Percentiles rank a stretch among this genome's conserved stretches.
phyloP scores from a whole-genome alignment of 2,329 filamentous ascomycete species.

The Gaeumannomyces tritici region DNA sequence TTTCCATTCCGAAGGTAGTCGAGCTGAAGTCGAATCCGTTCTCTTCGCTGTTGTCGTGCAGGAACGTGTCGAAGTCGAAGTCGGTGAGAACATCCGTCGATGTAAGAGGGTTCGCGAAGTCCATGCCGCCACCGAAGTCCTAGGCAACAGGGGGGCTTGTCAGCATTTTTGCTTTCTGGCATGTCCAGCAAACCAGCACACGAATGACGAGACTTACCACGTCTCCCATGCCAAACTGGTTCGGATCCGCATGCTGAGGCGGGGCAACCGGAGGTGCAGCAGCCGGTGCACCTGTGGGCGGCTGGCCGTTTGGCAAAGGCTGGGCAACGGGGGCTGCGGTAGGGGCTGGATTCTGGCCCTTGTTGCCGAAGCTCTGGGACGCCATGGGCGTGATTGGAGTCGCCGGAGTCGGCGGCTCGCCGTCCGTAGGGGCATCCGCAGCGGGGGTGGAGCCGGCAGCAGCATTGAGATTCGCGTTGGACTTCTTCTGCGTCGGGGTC shows the following conservation, averaged over 20 bases:
- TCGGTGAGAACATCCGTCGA: conserved; percentile 52
- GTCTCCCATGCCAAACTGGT: conserved; percentile 38
- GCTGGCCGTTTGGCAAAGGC: conserved; percentile 31
- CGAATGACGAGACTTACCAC: conserved; percentile 27
- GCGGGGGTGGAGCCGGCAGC: conserved; percentile 44
- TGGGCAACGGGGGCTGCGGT: conserved; percentile 17
- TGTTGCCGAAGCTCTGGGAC: conserved; percentile 36
- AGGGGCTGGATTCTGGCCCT: conserved; percentile 28
- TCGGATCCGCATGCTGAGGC: conserved; percentile 35
- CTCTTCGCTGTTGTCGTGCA: conserved; percentile 44
- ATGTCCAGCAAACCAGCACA: neutral
- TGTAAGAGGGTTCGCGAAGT: conserved; percentile 44
- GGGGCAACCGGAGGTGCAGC: conserved; percentile 32
- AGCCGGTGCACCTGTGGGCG: conserved; percentile 31
- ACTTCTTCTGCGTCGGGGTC: conserved; percentile 54
- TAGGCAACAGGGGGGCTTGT: conserved; percentile 12
- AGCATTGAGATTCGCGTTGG: conserved; percentile 39
- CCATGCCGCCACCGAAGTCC: conserved; percentile 37
- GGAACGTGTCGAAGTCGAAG: conserved; percentile 61
- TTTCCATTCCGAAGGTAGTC: conserved; percentile 43
- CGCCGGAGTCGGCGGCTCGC: conserved; percentile 49
- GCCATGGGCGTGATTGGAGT: conserved; percentile 56
- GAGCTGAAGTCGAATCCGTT: conserved; percentile 45
- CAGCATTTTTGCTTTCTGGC: neutral
- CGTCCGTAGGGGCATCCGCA: conserved; percentile 44